Base-by-base conservation (phyloP, 306 rosid species). In the Citrullus mucosospermus region DNA sequence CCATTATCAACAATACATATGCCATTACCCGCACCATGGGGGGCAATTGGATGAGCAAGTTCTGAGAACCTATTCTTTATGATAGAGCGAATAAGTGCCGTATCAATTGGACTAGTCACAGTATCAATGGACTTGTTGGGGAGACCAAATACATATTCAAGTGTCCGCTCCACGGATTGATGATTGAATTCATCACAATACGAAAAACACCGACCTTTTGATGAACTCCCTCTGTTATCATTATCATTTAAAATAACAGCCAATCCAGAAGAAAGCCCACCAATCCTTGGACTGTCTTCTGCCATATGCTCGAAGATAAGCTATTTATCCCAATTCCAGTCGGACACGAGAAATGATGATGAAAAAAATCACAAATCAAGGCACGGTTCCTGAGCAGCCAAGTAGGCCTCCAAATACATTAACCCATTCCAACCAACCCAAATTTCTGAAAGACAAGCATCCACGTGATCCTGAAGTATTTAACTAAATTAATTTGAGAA, bases 261-360 rank as follows among this genome's bases (percentile, higher is more conserved):
- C 86, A 95, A 82, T 61, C 99, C 99, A 86, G 99, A 91, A 82
- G 96, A 91, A 85, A 86, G 90, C 86, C 98, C 98, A 85, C 92
- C 88, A 79, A 88, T 65, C 20, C 96, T 89, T 36, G 58, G 92
- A 87, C 86, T 70, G 77, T 88, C 97, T 80, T 90, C 99, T 43
- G 87, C 93, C 98, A 95, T 95, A 78, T 43, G 72, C 73, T 78
- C 36, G 71, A 77, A 51, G 70, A 79, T 22, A 68, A 72, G 10
- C 86, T 81, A 84, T 86, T 75, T 30, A 58, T 80, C 63, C 81
- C 88, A 86, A 69, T 16, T 22, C 28, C 72, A 25, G 83, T 80
- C 85, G 43, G 66, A 78, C 87, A 80, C 73, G 20, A 50, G 67
- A 76, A 72, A 76, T 80, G 85, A 84, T 70, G 82, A 82, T 53